These are phyloP conservation scores for Phlebiopsis gigantea DNA, from an alignment of 768 basidiomycete genomes.

Conservation along the genomic window DNA sequence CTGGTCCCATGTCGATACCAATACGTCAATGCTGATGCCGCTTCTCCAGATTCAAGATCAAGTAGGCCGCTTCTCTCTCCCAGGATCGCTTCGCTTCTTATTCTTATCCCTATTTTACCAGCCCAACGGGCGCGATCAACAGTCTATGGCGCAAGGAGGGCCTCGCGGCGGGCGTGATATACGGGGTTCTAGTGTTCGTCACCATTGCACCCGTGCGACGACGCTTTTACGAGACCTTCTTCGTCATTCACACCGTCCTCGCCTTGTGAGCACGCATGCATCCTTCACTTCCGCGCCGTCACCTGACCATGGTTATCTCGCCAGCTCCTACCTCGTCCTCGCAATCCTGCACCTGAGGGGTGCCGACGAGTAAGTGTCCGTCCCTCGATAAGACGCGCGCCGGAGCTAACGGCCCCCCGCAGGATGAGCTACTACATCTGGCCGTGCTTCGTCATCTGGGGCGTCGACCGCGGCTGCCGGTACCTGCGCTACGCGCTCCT, in stretches of 20 bases:
- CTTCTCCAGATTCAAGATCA: constrained; percentile 2
- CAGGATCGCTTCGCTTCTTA: neutral
- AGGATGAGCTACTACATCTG: constrained; percentile 39
- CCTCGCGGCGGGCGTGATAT: constrained; percentile 20
- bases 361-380: constrained; percentile 14
- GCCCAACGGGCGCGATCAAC: neutral
- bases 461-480: constrained; percentile 38
- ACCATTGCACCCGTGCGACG: constrained; percentile 36
- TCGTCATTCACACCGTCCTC: constrained; percentile 20
- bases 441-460: constrained; percentile 44
- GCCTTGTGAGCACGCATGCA: constrained; percentile 19
- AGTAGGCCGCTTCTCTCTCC: neutral
- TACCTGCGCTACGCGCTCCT: constrained; percentile 33
- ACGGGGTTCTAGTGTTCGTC: constrained; percentile 33
- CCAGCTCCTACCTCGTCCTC: constrained; percentile 36
- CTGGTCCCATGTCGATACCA: neutral
- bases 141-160: constrained; percentile 18
- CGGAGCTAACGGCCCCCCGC: neutral
- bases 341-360: constrained; percentile 32
- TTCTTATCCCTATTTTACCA: neutral
- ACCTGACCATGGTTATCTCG: neutral
- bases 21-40: neutral
- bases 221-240: constrained; percentile 37
- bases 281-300: neutral
- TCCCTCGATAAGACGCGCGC: neutral